Conservation (phyloP, 306 rosid genomes). For the Castanopsis chinensis region DNA sequence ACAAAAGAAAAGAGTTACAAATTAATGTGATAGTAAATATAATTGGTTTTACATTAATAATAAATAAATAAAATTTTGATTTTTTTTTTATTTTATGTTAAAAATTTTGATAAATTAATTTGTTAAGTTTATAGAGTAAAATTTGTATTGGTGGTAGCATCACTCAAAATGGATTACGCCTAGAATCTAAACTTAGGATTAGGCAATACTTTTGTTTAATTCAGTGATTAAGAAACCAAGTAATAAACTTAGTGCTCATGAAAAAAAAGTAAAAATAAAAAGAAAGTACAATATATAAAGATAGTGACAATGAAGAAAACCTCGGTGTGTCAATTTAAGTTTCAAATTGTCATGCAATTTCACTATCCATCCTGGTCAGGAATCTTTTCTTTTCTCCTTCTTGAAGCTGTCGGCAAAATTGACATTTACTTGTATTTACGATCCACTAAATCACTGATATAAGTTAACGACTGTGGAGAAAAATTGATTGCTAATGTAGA, state of each 20-base stretch:
- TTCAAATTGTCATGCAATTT: not conserved
- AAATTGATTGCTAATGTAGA: not conserved
- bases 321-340: not conserved
- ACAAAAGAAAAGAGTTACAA: too few species aligned
- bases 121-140: too few species aligned
- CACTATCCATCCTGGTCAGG: not conserved
- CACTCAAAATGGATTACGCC: too few species aligned
- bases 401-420: conserved; percentile 1
- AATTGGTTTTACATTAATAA: too few species aligned
- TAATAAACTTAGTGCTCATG: not conserved
- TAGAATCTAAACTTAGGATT: not conserved
- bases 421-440: not conserved
- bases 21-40: too few species aligned
- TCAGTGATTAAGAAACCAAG: not conserved
- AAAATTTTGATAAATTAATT: too few species aligned
- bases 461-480: too few species aligned
- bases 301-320: not conserved
- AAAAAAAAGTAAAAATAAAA: too few species aligned
- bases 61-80: too few species aligned
- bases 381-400: not conserved
- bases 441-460: too few species aligned
- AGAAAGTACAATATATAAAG: not conserved
- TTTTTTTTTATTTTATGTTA: too few species aligned
- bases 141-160: too few species aligned
- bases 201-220: not conserved